A percentile compares a stretch with the other conserved stretches of the same genome.
Evolutionary conservation across 805 yeast genomes (phyloP).

Genomic region (Teunomyces barrocoloradensis): DNA sequence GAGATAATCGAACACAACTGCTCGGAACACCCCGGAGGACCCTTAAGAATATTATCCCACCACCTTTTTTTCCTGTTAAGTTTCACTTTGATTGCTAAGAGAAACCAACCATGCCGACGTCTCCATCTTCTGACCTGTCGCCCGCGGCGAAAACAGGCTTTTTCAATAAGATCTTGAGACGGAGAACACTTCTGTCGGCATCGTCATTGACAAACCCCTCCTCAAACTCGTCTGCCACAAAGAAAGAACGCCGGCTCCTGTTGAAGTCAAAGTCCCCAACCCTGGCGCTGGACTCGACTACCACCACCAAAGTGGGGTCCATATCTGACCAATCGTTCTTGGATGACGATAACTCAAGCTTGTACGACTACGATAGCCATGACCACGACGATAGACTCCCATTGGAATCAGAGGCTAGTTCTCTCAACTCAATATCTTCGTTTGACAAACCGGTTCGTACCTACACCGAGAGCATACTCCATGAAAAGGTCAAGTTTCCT

Average conservation of each 20-base stretch:
- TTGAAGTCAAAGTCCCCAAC: background rate
- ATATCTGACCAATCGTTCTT: conserved; percentile 9
- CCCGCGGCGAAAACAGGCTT: conserved; percentile 10
- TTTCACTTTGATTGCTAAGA: too few relatives aligned
- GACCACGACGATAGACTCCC: conserved; percentile 10
- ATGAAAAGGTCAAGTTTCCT: conserved; percentile 17
- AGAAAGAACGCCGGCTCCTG: background rate
- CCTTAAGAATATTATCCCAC: too few relatives aligned
- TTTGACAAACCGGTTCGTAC: background rate
- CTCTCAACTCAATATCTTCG: background rate
- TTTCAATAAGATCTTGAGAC: conserved; percentile 12
- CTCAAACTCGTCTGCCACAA: background rate
- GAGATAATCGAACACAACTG: background rate
- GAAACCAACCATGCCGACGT: background rate
- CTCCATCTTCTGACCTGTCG: background rate
- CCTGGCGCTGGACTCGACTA: background rate
- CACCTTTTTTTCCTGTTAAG: too few relatives aligned
- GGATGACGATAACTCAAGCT: conserved; percentile 22
- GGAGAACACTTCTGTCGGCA: conserved; percentile 10
- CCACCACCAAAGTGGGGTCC: background rate
- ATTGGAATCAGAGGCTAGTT: background rate
- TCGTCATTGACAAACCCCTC: background rate
- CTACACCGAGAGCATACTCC: conserved; percentile 8
- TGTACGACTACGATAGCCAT: conserved; percentile 24
- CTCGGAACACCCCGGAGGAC: background rate